These are phyloP conservation scores for Aotearoamyces nothofagi DNA, from an alignment of 2,329 filamentous ascomycete species.

Conservation along the genomic window DNA sequence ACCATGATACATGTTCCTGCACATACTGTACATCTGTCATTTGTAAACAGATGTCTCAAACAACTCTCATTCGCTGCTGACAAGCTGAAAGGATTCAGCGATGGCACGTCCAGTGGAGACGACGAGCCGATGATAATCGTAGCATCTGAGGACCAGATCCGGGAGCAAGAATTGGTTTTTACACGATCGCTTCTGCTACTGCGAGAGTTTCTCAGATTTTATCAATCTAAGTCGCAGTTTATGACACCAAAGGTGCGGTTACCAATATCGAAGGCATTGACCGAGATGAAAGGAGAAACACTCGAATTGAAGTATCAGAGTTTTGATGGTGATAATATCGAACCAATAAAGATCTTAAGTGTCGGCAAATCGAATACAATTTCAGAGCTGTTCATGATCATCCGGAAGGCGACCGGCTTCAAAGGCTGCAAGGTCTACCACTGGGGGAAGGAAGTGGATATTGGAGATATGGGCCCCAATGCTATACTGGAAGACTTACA, in stretches of 20 bases:
- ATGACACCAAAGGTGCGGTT: constrained; percentile 40
- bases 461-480: constrained; percentile 40
- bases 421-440: constrained; percentile 62
- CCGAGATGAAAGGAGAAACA: constrained; percentile 42
- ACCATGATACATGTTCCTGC: constrained; percentile 33
- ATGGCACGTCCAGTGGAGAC: constrained; percentile 27
- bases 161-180: constrained; percentile 46
- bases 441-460: constrained; percentile 48
- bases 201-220: constrained; percentile 47
- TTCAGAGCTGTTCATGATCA: constrained; percentile 48
- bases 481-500: constrained; percentile 54
- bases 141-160: constrained; percentile 29
- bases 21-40: constrained; percentile 45
- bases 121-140: constrained; percentile 38
- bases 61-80: constrained; percentile 51
- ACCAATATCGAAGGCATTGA: constrained; percentile 33
- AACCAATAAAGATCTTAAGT: constrained; percentile 42
- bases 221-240: constrained; percentile 45
- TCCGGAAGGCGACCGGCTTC: constrained; percentile 59
- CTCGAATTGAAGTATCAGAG: constrained; percentile 60
- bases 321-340: constrained; percentile 45
- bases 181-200: constrained; percentile 54
- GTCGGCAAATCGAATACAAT: constrained; percentile 60
- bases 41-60: constrained; percentile 59
- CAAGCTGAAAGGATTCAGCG: constrained; percentile 33